Base-by-base conservation (phyloP, 208 protist species). In the Leishmania mexicana region DNA sequence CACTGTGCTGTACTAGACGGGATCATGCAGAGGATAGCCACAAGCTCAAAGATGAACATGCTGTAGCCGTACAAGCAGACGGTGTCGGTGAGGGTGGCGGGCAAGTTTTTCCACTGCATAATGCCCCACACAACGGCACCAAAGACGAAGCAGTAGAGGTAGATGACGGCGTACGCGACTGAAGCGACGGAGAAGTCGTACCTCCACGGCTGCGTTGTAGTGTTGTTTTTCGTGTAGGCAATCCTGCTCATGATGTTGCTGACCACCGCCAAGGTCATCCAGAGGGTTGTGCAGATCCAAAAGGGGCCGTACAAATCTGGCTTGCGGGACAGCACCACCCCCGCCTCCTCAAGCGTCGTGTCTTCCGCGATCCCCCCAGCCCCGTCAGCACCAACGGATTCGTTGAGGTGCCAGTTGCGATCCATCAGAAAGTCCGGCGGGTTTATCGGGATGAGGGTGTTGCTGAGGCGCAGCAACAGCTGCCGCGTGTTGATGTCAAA, bases 251-350 rank as follows among this genome's bases (percentile, higher is more conserved):
- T 94, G 62, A 95, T 84, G 81, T 96, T 95, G 80, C 92, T 92
- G 77, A 95, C 93, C 77, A 98, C 88, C 65, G 88, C 95, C 70
- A 98, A 77, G 19, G 87, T 86, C 75, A 98, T 96, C 94, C 95
- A 98, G 31, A 98, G 88, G 58, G 94, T 97, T 57, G 95, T 98
- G 83, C 91, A 95, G 35, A 98, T 88, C 94, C 95, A 98, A 81
- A 98, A 95, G 17, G 95, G 95, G 7, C 95, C 95, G 88, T 98
- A 98, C 11, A 98, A 85, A 86, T 98, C 95, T 0, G 95, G 88
- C 53, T 90, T 92, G 38, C 85, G 85, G 1, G 87, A 89, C 58
- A 90, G 83, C 75, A 81, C 80, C n/a, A 92, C 86, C 40, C 90
- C 91, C 31, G 83, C 85, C 78, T 90, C 87, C 49, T 85, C 71